Evolutionary conservation across 192 early-diverging fungal genomes (phyloP), one percentile per base, ranked within the genome.

Genomic region (Chytriomyces sp.): DNA sequence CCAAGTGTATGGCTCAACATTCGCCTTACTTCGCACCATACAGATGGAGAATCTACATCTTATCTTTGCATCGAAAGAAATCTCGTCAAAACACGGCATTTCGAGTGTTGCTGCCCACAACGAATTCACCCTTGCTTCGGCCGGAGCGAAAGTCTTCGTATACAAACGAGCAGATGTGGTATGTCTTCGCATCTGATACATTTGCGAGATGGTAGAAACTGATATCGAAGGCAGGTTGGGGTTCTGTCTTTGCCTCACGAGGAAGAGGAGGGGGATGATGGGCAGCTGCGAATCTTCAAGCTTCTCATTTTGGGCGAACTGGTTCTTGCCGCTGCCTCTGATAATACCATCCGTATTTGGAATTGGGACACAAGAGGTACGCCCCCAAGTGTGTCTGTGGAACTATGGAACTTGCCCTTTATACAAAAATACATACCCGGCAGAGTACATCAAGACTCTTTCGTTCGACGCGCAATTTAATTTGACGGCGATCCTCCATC

Each of bases 321-420:
- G 57, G 61, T 96, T 5, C 77, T 95, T 25, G 94, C 85, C 25
- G 78, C 93, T 30, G 90, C 89, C 74, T 90, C 90, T 59, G 92
- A 94, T 65, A 95, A 95, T 73, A 75, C 81, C 12, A 76, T 98
- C 28, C 86, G 86, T 12, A 80, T 96, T 39, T 95, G 92, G 89
- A 82, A 94, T 76, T 82, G 85, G 64, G 75, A 66, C n/a, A 91
- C 83, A 19, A 77, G 81, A 82, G 91, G 91, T 92, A 37, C 10
- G 76, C 25, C 19, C 1, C 8, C 26, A 17, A 25, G 1, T 56
- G 19, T 2, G 12, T 58, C 30, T 58, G 12, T 58, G 12, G 56
- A 12, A 5, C 30, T 58, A 14, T 38, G 30, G 61, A 39, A 40
- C 14, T 40, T 7, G 74, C 56, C 64, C 33, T 53, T 38, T 12